A percentile compares a stretch with the other conserved stretches of the same genome.
Conservation (phyloP, 2,329 filamentous ascomycete species). For the Beauveria sp. region DNA sequence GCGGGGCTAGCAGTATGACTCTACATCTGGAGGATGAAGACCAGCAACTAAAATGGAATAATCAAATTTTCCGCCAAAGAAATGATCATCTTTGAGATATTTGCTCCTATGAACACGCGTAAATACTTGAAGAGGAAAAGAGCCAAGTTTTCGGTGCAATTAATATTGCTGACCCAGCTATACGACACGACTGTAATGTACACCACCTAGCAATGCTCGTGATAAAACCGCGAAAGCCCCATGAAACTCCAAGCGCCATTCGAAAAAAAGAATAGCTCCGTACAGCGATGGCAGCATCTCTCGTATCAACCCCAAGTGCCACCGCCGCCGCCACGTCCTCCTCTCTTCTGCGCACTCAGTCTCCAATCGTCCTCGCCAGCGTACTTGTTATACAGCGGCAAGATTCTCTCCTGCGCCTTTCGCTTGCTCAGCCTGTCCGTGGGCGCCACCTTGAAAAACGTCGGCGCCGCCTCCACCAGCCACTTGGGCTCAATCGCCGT, state of each 20-base stretch:
- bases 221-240: background rate
- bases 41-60: no score
- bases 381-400: constrained; percentile 91
- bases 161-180: background rate
- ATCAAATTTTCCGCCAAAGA: no score
- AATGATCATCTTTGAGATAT: no score
- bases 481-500: constrained; percentile 90
- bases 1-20: background rate
- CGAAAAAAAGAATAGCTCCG: background rate
- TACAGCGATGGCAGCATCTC: background rate
- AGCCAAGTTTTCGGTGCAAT: no score
- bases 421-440: constrained; percentile 82
- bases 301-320: constrained; percentile 78
- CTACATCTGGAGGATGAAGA: background rate
- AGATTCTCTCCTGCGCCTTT: constrained; percentile 89
- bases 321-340: constrained; percentile 74
- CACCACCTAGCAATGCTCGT: background rate
- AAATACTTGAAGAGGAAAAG: background rate
- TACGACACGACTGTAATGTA: background rate
- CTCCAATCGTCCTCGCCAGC: constrained; percentile 93
- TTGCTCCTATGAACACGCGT: no score
- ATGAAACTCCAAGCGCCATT: background rate
- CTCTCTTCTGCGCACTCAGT: constrained; percentile 76
- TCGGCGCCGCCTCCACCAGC: constrained; percentile 94
- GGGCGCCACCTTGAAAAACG: constrained; percentile 95